phyloP scores from a whole-genome alignment of 2,329 filamentous ascomycete genomes.

The Cladosporium halotolerans region DNA sequence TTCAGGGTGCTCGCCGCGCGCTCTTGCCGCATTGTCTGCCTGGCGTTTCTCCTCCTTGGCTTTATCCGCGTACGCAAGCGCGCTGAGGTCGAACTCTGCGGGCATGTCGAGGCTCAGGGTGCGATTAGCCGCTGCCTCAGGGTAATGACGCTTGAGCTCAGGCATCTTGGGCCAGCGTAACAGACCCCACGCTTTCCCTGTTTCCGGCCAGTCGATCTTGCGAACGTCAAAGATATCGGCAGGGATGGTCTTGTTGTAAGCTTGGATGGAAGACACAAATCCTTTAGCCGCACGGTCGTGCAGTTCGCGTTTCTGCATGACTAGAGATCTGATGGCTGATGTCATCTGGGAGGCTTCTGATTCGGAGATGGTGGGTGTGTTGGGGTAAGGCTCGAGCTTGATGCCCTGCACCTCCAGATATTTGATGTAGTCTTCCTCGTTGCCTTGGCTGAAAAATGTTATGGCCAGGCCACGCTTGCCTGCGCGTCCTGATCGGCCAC shows the following conservation, averaged over 20 bases:
- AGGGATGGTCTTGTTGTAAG: conserved; percentile 86
- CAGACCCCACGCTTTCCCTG: conserved; percentile 79
- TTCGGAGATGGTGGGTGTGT: conserved; percentile 46
- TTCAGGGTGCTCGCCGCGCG: conserved; percentile 22
- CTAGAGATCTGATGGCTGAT: conserved; percentile 54
- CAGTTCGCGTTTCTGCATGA: conserved; percentile 57
- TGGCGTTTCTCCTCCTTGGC: conserved; percentile 37
- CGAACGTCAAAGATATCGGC: conserved; percentile 79
- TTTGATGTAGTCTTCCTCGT: conserved; percentile 82
- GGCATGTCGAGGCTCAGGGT: conserved; percentile 33
- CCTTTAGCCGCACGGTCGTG: conserved; percentile 86
- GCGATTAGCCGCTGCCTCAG: conserved; percentile 33
- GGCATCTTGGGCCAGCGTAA: conserved; percentile 90
- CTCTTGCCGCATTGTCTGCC: conserved; percentile 28
- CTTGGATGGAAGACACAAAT: conserved; percentile 89
- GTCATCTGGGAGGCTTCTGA: conserved; percentile 55
- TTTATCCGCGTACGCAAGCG: conserved; percentile 41
- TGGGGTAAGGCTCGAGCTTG: conserved; percentile 25
- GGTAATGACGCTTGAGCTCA: conserved; percentile 52
- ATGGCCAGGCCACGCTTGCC: conserved; percentile 72
- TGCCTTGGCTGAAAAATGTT: conserved; percentile 75
- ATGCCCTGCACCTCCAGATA: conserved; percentile 56
- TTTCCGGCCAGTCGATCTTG: conserved; percentile 78
- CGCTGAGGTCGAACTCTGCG: conserved; percentile 31
- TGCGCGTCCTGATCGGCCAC: conserved; percentile 57